These are phyloP conservation scores for Prunus davidiana DNA, from an alignment of 306 rosid species.

Conservation along the genomic window DNA sequence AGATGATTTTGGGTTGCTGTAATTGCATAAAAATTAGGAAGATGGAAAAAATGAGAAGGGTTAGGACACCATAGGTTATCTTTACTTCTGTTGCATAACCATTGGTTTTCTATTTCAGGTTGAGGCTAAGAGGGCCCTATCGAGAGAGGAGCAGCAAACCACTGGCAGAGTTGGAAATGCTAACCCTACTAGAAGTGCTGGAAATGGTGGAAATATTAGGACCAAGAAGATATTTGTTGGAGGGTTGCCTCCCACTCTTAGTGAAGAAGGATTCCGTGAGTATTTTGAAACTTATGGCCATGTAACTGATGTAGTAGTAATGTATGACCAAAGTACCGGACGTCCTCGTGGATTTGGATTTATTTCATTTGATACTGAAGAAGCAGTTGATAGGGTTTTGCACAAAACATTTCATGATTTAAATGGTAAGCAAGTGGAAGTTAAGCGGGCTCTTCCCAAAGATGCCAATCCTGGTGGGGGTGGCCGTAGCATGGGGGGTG, in stretches of 20 bases:
- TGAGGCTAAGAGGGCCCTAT: constrained; percentile 95
- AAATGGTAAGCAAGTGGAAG: constrained; percentile 97
- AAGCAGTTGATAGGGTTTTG: constrained; percentile 95
- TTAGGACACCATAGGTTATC: not conserved
- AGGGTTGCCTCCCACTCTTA: constrained; percentile 84
- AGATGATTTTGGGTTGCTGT: not conserved
- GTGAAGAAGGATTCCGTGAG: constrained; percentile 86
- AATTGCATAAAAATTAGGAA: not conserved
- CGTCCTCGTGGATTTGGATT: constrained; percentile 98
- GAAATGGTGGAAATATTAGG: constrained; percentile 77
- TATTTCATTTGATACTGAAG: constrained; percentile 88
- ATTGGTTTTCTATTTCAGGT: constrained; percentile 61
- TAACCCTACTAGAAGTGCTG: constrained; percentile 57
- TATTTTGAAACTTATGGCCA: constrained; percentile 79
- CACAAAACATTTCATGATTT: constrained; percentile 94
- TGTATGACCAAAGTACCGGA: constrained; percentile 97
- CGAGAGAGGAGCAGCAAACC: constrained; percentile 95
- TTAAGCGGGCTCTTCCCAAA: constrained; percentile 98
- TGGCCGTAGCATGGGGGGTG: constrained; percentile 74
- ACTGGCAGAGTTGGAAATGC: constrained; percentile 70
- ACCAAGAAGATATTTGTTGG: constrained; percentile 98
- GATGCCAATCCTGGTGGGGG: constrained; percentile 95
- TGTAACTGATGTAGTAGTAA: constrained; percentile 94
- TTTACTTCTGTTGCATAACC: not conserved
- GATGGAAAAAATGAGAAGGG: not conserved